A percentile compares a stretch with the other conserved stretches of the same genome.
These are phyloP conservation scores for Candida vaughaniae DNA, from an alignment of 805 yeast species.

Conservation along the genomic window DNA sequence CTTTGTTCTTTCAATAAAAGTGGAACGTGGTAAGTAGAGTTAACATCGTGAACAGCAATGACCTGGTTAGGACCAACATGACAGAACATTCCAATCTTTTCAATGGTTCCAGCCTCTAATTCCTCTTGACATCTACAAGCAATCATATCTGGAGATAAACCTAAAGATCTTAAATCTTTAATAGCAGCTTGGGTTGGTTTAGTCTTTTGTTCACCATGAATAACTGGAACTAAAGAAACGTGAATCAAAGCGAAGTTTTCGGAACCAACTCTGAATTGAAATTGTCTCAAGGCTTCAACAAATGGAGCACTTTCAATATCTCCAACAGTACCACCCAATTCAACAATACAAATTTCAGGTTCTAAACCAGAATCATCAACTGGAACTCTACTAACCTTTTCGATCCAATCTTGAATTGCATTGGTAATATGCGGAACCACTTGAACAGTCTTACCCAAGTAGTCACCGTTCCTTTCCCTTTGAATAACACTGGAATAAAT, in stretches of 20 bases:
- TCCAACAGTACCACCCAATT: conserved; percentile 99
- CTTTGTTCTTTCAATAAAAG: conserved; percentile 83
- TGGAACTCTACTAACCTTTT: conserved; percentile 85
- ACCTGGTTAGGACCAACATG: conserved; percentile 99
- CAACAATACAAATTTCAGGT: conserved; percentile 96
- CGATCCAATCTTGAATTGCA: conserved; percentile 98
- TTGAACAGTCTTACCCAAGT: conserved; percentile 98
- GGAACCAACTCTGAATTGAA: conserved; percentile 93
- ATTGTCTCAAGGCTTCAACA: conserved; percentile 98
- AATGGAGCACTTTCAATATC: conserved; percentile 99
- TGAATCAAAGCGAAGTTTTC: conserved; percentile 95
- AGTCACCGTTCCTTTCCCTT: conserved; percentile 94
- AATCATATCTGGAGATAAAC: conserved; percentile 93
- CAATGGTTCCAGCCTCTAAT: conserved; percentile 81
- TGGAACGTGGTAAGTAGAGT: conserved; percentile 97
- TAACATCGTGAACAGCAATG: conserved; percentile 93
- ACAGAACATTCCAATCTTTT: conserved; percentile 97
- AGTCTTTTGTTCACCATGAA: conserved; percentile 98
- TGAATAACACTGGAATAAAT: conserved; percentile 93
- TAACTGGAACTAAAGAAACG: conserved; percentile 95
- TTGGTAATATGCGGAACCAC: conserved; percentile 97
- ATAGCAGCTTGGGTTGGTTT: conserved; percentile 99
- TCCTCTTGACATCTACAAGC: conserved; percentile 94
- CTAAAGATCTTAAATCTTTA: conserved; percentile 92
- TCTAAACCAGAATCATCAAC: conserved; percentile 85